Conservation (phyloP, 2,329 filamentous ascomycete genomes). For the Arthrobotrys pseudoclavata region DNA sequence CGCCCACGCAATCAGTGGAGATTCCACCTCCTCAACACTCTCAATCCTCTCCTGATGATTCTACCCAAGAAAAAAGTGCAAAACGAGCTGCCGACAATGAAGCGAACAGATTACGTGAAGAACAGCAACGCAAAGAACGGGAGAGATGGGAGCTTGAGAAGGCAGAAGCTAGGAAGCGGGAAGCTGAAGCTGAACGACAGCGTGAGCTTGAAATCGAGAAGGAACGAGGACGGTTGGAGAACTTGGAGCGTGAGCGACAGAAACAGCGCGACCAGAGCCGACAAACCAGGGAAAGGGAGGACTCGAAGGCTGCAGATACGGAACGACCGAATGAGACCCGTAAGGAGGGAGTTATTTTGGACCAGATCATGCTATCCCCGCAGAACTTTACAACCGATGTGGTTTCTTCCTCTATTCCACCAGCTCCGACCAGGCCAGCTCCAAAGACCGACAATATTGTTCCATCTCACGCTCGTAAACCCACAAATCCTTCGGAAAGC, state of each 20-base stretch:
- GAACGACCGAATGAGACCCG: conserved; percentile 29
- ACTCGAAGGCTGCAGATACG: conserved; percentile 61
- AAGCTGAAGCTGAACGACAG: conserved; percentile 66
- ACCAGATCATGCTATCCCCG: conserved; percentile 52
- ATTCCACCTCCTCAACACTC: conserved; percentile 48
- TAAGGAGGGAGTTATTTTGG: conserved; percentile 46
- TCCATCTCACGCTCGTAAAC: conserved; percentile 57
- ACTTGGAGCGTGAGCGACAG: conserved; percentile 61
- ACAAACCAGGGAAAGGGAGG: conserved; percentile 66
- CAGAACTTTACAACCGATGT: conserved; percentile 33
- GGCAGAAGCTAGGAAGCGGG: conserved; percentile 77
- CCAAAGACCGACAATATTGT: conserved; percentile 52
- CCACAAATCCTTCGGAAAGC: conserved; percentile 68
- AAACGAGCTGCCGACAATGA: conserved; percentile 58
- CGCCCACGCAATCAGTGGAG: conserved; percentile 56
- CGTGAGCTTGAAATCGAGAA: conserved; percentile 65
- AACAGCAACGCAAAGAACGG: conserved; percentile 52
- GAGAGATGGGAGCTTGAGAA: conserved; percentile 73
- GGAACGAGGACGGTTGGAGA: conserved; percentile 69
- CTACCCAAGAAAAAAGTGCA: conserved; percentile 57
- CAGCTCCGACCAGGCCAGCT: conserved; percentile 33
- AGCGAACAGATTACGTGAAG: conserved; percentile 49
- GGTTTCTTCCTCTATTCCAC: conserved; percentile 32
- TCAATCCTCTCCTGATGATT: conserved; percentile 32
- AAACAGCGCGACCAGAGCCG: conserved; percentile 66